phyloP scores from a whole-genome alignment of 768 basidiomycete species.

The Tulasnella sp. region DNA sequence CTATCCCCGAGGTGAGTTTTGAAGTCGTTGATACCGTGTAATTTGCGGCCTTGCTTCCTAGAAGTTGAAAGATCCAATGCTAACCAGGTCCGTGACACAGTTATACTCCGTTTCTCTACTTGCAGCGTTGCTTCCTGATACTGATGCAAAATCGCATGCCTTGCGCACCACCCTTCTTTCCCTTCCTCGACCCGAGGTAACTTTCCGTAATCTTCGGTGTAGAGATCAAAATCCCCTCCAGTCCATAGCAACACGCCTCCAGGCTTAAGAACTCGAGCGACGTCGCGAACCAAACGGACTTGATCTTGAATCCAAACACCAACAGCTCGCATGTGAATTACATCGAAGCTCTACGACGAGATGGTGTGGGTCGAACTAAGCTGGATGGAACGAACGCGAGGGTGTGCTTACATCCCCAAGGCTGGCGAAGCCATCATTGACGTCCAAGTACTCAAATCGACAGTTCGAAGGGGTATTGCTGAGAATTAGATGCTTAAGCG shows the following conservation, averaged over 20 bases:
- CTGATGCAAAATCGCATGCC: slow-evolving; percentile 11
- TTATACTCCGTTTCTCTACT: neutral
- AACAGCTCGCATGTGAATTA: slow-evolving; percentile 13
- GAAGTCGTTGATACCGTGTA: neutral
- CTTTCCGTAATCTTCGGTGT: neutral
- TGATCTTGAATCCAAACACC: slow-evolving; percentile 11
- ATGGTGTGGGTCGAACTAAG: neutral
- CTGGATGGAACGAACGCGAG: neutral
- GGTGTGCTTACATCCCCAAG: neutral
- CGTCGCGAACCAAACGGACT: neutral
- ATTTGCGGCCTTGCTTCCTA: neutral
- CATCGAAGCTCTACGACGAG: slow-evolving; percentile 10
- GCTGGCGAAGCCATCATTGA: neutral
- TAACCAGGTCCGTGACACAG: too few relatives aligned
- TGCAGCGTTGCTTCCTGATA: neutral
- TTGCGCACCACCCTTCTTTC: slow-evolving; percentile 16
- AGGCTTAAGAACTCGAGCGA: slow-evolving; percentile 17
- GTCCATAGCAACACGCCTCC: slow-evolving; percentile 1
- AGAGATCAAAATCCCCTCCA: neutral
- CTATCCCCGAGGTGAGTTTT: neutral
- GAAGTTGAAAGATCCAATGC: too few relatives aligned
- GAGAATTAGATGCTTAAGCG: neutral
- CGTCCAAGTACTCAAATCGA: neutral
- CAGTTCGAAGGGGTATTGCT: slow-evolving; percentile 11
- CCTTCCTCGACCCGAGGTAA: slow-evolving; percentile 17